phyloP scores from a whole-genome alignment of 23 red algal species.

The Porphyridium purpureum region DNA sequence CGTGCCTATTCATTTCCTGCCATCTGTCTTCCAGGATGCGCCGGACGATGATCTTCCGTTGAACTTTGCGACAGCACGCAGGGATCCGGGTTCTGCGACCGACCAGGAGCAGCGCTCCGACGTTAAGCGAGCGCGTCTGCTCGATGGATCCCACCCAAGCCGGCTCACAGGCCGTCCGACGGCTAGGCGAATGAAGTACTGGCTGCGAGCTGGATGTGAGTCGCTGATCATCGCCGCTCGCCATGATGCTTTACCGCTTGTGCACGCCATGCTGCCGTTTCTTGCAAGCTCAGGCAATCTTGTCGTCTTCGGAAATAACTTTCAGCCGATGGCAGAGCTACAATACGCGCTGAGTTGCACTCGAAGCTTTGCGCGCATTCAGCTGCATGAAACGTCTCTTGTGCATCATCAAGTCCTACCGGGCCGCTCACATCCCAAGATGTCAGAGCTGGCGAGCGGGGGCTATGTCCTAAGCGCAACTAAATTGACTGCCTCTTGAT shows the following conservation, averaged over 20 bases:
- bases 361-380: slow-evolving; percentile 19
- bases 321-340: slow-evolving; percentile 37
- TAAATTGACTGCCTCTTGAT: no score
- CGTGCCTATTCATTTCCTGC: slow-evolving; percentile 25
- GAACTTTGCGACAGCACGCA: slow-evolving; percentile 5
- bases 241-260: slow-evolving; percentile 26
- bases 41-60: slow-evolving; percentile 20
- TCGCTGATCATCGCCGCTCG: slow-evolving; percentile 37
- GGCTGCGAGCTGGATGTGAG: slow-evolving; percentile 11
- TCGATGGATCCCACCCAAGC: background rate
- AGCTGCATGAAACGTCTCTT: slow-evolving; percentile 24
- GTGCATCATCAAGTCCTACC: slow-evolving; percentile 42
- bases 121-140: slow-evolving; percentile 1
- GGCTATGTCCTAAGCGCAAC: slow-evolving; percentile 29
- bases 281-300: slow-evolving; percentile 32
- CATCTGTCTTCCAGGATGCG: slow-evolving; percentile 5
- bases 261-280: slow-evolving; percentile 25
- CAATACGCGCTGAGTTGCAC: slow-evolving; percentile 25
- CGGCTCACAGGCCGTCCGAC: slow-evolving; percentile 19
- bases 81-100: background rate
- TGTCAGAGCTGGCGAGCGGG: slow-evolving; percentile 42
- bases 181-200: slow-evolving; percentile 17
- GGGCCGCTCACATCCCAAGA: slow-evolving; percentile 40
- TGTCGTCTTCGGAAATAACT: slow-evolving; percentile 29
- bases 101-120: background rate